Evolutionary conservation across 768 basidiomycete species (phyloP).

Genomic region (Ramaria sp.): DNA sequence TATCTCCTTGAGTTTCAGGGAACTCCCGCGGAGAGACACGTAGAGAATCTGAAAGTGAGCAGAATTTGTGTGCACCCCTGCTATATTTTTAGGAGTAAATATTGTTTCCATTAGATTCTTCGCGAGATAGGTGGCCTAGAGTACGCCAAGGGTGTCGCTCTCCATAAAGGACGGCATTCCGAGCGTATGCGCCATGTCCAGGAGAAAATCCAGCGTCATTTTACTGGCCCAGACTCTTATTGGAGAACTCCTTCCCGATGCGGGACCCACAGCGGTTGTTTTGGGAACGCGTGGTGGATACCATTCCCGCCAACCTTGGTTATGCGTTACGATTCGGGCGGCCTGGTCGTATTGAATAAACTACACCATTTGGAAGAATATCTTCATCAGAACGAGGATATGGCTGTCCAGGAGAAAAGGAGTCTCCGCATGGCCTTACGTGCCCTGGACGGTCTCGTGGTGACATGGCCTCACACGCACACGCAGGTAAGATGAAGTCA

Average conservation of each 20-base stretch:
- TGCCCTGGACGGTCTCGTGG: slow-evolving; percentile 50
- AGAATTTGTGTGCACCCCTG: neutral
- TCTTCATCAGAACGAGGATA: slow-evolving; percentile 48
- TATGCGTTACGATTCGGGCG: slow-evolving; percentile 58
- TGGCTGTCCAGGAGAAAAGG: slow-evolving; percentile 37
- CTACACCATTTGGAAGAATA: slow-evolving; percentile 45
- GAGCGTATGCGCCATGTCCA: slow-evolving; percentile 37
- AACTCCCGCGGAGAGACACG: slow-evolving; percentile 57
- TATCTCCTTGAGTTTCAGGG: slow-evolving; percentile 58
- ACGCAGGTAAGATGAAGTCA: slow-evolving; percentile 29
- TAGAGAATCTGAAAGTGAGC: slow-evolving; percentile 66
- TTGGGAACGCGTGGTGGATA: slow-evolving; percentile 73
- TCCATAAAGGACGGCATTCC: slow-evolving; percentile 37
- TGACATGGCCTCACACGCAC: slow-evolving; percentile 57
- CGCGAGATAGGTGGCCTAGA: slow-evolving; percentile 51
- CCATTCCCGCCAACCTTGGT: slow-evolving; percentile 71
- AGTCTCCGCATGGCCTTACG: slow-evolving; percentile 54
- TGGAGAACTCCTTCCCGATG: slow-evolving; percentile 35
- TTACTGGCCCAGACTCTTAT: slow-evolving; percentile 64
- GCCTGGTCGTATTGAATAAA: slow-evolving; percentile 34
- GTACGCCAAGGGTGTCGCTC: slow-evolving; percentile 43
- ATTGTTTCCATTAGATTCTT: slow-evolving; percentile 40
- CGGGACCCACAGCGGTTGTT: slow-evolving; percentile 37
- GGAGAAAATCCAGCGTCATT: slow-evolving; percentile 42
- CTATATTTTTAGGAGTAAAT: neutral